These are phyloP conservation scores for Paramyrothecium sp. DNA, from an alignment of 2,329 filamentous ascomycete species.

Conservation along the genomic window DNA sequence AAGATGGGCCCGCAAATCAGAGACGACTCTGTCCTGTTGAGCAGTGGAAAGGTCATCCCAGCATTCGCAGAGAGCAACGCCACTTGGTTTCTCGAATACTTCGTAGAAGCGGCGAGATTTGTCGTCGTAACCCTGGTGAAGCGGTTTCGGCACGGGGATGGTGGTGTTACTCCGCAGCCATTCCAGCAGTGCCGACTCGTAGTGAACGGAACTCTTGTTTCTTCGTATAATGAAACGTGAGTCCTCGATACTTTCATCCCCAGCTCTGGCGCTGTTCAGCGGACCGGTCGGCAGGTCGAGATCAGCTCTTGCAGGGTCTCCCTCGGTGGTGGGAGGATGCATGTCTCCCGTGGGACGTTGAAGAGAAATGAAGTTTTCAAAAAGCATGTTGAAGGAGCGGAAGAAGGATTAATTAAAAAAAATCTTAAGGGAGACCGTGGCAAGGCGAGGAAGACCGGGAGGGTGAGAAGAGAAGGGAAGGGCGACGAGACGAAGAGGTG, in stretches of 20 bases:
- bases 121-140: conserved; percentile 1
- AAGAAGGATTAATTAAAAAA: background rate
- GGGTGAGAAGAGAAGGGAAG: background rate
- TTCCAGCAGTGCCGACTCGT: conserved; percentile 4
- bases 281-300: too few species aligned
- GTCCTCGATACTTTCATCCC: background rate
- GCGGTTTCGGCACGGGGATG: conserved; percentile 4
- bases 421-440: background rate
- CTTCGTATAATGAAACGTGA: background rate
- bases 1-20: background rate
- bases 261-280: background rate
- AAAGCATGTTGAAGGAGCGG: background rate
- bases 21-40: background rate
- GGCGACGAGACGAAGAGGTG: background rate
- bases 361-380: background rate
- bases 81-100: conserved; percentile 2
- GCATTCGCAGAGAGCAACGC: conserved; percentile 3
- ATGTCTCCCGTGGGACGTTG: background rate
- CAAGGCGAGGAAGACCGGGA: background rate
- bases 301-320: background rate
- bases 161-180: conserved; percentile 5
- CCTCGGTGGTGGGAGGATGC: background rate
- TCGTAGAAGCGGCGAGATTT: conserved; percentile 2
- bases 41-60: conserved; percentile 4
- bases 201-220: background rate